A percentile compares a stretch with the other conserved stretches of the same genome.
Evolutionary conservation across 2,329 filamentous ascomycete species (phyloP).

Genomic region (Macrophomina phaseolina): DNA sequence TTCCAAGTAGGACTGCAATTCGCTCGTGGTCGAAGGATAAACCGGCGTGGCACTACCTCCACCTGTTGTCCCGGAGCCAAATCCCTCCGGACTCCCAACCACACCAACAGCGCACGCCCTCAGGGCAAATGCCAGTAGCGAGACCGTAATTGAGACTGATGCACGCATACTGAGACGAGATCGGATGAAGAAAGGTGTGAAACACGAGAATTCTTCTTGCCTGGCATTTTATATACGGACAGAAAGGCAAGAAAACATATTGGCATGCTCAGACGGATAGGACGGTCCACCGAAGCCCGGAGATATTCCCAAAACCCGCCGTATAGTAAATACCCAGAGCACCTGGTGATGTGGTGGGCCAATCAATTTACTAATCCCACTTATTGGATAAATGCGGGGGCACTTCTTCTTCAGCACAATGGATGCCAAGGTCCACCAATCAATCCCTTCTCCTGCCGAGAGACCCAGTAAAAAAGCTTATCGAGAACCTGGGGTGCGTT

Average conservation of each 20-base stretch:
- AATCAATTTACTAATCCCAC: neutral
- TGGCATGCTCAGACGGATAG: neutral
- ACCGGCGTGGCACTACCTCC: conserved; percentile 62
- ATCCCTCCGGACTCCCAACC: conserved; percentile 51
- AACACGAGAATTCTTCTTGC: neutral
- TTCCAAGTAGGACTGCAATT: conserved; percentile 65
- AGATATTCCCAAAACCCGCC: conserved; percentile 17
- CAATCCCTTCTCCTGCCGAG: neutral
- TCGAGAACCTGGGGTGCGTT: conserved; percentile 10
- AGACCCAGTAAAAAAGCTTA: conserved; percentile 1
- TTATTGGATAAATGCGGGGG: conserved; percentile 25
- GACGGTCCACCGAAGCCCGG: neutral
- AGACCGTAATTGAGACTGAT: neutral
- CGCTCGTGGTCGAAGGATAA: conserved; percentile 58
- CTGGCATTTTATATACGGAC: conserved; percentile 2
- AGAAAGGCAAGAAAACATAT: neutral
- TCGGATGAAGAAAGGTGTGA: neutral
- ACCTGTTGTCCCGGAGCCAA: conserved; percentile 64
- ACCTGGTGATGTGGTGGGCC: neutral
- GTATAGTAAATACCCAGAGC: conserved; percentile 18
- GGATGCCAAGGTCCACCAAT: conserved; percentile 19
- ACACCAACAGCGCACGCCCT: conserved; percentile 30
- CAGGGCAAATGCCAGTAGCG: conserved; percentile 11
- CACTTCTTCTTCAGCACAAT: neutral
- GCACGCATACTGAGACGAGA: neutral